Percentiles rank a stretch among this genome's conserved stretches.
phyloP scores from a whole-genome alignment of 345 rosid species.

The Eucalyptus globulus region DNA sequence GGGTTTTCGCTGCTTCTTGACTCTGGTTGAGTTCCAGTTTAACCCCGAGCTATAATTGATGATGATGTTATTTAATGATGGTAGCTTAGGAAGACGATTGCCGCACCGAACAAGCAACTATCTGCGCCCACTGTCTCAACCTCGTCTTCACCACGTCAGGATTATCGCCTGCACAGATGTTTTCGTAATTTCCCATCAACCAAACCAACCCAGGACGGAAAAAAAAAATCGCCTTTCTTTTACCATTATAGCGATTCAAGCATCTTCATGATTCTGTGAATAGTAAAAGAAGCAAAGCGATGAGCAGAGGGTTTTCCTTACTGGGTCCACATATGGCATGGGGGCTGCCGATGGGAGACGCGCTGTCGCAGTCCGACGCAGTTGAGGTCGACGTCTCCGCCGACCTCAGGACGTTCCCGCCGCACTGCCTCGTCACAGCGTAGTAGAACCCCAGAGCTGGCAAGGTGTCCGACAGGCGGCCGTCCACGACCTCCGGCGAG shows the following conservation, averaged over 20 bases:
- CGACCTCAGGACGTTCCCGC: conserved; percentile 36
- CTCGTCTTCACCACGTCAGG: conserved; percentile 80
- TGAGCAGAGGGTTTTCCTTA: neutral
- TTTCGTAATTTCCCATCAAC: neutral
- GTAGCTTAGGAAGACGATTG: conserved; percentile 27
- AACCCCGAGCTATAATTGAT: neutral
- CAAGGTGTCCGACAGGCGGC: conserved; percentile 60
- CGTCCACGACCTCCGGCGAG: conserved; percentile 53
- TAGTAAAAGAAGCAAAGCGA: neutral
- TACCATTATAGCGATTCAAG: neutral
- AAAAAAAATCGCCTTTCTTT: neutral
- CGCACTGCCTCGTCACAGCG: conserved; percentile 48
- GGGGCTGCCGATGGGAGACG: conserved; percentile 46
- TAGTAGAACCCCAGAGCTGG: conserved; percentile 79
- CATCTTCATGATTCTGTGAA: neutral
- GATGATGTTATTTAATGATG: neutral
- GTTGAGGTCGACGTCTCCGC: conserved; percentile 7
- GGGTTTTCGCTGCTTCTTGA: neutral
- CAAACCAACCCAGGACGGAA: neutral
- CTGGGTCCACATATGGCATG: conserved; percentile 32
- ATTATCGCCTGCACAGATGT: conserved; percentile 40
- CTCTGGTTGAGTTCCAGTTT: neutral
- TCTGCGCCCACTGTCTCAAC: conserved; percentile 87
- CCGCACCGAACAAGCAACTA: conserved; percentile 87
- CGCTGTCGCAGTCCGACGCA: neutral